Conservation (phyloP, 2,329 filamentous ascomycete genomes). For the Hymenotorrendiella dingleyae region DNA sequence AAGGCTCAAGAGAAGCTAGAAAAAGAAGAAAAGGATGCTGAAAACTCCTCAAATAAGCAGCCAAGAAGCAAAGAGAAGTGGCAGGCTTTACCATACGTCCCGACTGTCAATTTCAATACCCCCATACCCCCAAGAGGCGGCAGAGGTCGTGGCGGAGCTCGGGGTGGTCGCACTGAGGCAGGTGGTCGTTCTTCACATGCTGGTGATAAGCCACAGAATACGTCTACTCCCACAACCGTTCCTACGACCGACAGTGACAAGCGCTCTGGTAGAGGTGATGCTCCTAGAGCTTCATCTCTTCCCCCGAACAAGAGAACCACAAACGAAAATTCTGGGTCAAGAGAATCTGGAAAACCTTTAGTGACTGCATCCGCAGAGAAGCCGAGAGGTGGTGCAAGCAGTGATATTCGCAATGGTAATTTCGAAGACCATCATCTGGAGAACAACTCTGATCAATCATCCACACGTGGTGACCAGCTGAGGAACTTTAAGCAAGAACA, state of each 20-base stretch:
- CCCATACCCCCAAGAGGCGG: conserved; percentile 62
- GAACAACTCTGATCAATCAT: conserved; percentile 10
- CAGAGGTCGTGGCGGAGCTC: conserved; percentile 38
- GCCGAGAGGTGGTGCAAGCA: conserved; percentile 16
- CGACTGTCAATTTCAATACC: conserved; percentile 81
- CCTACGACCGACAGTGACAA: conserved; percentile 18
- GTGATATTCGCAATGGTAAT: conserved; percentile 29
- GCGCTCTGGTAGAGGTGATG: conserved; percentile 16
- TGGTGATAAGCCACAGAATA: conserved; percentile 24
- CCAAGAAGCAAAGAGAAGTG: conserved; percentile 72
- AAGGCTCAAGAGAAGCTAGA: conserved; percentile 61
- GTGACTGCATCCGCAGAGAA: conserved; percentile 22
- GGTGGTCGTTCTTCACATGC: conserved; percentile 32
- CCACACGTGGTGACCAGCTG: conserved; percentile 15
- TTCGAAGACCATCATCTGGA: conserved; percentile 26
- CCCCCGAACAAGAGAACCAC: conserved; percentile 25
- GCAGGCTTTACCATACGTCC: conserved; percentile 77
- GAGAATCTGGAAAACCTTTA: conserved; percentile 25
- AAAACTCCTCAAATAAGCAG: conserved; percentile 46
- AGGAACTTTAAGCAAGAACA: conserved; percentile 18
- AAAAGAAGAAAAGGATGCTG: conserved; percentile 60
- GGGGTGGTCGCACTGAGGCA: conserved; percentile 35
- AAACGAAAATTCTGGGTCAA: conserved; percentile 18
- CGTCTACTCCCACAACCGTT: conserved; percentile 8
- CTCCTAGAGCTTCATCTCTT: conserved; percentile 24